phyloP scores from a whole-genome alignment of 257 asterid species.

The Fraxinus pennsylvanica region DNA sequence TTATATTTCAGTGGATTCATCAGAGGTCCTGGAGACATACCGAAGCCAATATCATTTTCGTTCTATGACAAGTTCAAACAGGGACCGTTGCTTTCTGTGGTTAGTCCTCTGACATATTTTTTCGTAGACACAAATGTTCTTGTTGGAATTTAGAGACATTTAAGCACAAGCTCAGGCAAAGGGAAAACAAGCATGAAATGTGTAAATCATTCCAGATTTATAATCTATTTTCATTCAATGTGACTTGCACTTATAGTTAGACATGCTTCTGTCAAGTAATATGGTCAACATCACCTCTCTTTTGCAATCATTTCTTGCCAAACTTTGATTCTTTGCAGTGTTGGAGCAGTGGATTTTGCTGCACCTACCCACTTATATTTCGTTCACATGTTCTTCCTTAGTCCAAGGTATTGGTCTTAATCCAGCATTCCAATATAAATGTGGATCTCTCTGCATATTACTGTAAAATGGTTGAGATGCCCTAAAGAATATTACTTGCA shows the following conservation, averaged over 20 bases:
- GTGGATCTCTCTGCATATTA: neutral
- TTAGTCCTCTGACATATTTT: conserved; percentile 37
- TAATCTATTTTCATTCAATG: conserved; percentile 5
- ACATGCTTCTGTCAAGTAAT: neutral
- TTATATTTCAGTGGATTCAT: conserved; percentile 74
- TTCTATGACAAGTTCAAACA: conserved; percentile 85
- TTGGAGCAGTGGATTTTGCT: conserved; percentile 97
- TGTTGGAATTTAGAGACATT: neutral
- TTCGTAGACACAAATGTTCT: neutral
- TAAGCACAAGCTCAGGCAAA: neutral
- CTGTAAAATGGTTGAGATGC: neutral
- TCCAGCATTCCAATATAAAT: neutral
- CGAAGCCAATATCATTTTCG: conserved; percentile 81
- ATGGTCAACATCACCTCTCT: conserved; percentile 1
- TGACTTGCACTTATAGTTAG: neutral
- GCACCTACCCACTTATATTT: conserved; percentile 91
- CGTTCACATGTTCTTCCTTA: conserved; percentile 56
- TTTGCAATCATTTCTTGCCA: conserved; percentile 13
- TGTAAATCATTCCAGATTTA: neutral
- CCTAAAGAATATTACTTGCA: neutral
- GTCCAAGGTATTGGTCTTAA: conserved; percentile 35
- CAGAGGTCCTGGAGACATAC: conserved; percentile 93
- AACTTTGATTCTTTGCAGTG: conserved; percentile 51
- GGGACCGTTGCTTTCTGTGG: conserved; percentile 98
- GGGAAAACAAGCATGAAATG: neutral